Percentiles rank a stretch among this genome's conserved stretches.
These are phyloP conservation scores for Neonectria punicea DNA, from an alignment of 2,329 filamentous ascomycete genomes.

Conservation along the genomic window DNA sequence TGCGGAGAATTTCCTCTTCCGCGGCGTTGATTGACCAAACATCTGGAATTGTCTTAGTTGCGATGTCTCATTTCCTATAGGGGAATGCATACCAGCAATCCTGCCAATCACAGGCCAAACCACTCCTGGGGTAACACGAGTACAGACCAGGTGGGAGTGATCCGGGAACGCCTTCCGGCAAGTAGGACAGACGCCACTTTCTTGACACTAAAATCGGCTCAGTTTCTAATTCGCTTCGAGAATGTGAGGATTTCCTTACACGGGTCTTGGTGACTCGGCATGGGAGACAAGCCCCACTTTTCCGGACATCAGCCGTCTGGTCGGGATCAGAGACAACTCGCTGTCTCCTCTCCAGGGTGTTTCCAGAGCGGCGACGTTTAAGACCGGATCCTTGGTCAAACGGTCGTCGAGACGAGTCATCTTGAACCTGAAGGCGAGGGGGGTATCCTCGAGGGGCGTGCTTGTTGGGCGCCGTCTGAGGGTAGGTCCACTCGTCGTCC, in stretches of 20 bases:
- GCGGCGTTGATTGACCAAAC: slow-evolving; percentile 50
- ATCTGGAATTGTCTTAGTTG: slow-evolving; percentile 46
- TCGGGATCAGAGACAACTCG: slow-evolving; percentile 53
- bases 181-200: slow-evolving; percentile 55
- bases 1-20: slow-evolving; percentile 48
- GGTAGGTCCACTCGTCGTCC: slow-evolving; percentile 55
- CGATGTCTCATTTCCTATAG: slow-evolving; percentile 37
- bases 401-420: slow-evolving; percentile 39
- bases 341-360: slow-evolving; percentile 49
- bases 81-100: slow-evolving; percentile 49
- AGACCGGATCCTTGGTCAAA: slow-evolving; percentile 42
- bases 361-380: slow-evolving; percentile 51
- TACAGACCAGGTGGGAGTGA: slow-evolving; percentile 54
- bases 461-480: slow-evolving; percentile 49
- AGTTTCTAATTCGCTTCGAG: slow-evolving; percentile 38
- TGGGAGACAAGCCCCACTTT: slow-evolving; percentile 59
- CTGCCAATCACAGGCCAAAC: slow-evolving; percentile 53
- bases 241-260: slow-evolving; percentile 50
- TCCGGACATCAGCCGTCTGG: slow-evolving; percentile 61
- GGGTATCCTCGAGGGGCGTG: slow-evolving; percentile 45
- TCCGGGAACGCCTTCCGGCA: slow-evolving; percentile 55
- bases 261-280: slow-evolving; percentile 60
- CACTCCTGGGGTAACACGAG: slow-evolving; percentile 50
- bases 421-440: slow-evolving; percentile 46
- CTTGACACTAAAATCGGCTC: slow-evolving; percentile 50